A percentile compares a stretch with the other conserved stretches of the same genome.
Conservation (phyloP, 257 asterid species). For the Plantago elongata region DNA sequence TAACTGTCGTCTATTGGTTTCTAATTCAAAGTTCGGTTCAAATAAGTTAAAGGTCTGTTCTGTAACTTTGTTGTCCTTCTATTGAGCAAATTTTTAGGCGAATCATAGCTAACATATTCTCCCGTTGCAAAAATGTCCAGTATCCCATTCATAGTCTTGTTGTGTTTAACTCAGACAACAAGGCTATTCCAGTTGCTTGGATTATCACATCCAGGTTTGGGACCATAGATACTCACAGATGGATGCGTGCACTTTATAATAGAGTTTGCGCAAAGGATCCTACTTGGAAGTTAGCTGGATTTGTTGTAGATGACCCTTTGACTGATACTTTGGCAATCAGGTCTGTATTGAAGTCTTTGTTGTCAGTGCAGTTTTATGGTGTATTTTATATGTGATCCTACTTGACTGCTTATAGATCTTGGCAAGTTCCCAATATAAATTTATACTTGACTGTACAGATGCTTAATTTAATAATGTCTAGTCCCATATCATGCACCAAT, state of each 20-base stretch:
- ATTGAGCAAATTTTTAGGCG: constrained; percentile 3
- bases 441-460: too few species aligned
- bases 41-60: constrained; percentile 76
- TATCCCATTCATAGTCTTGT: constrained; percentile 88
- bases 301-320: constrained; percentile 81
- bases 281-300: constrained; percentile 94
- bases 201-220: constrained; percentile 65
- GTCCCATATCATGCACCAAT: too few species aligned
- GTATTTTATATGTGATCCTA: neutral
- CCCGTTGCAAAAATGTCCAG: constrained; percentile 41
- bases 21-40: constrained; percentile 74
- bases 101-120: constrained; percentile 38
- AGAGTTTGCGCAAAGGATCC: constrained; percentile 88
- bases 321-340: constrained; percentile 65
- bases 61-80: constrained; percentile 16
- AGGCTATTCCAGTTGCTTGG: constrained; percentile 99
- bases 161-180: constrained; percentile 93
- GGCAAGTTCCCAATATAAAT: too few species aligned
- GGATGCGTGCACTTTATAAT: constrained; percentile 89
- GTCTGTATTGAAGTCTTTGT: constrained; percentile 27
- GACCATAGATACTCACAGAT: constrained; percentile 55
- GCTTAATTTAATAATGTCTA: too few species aligned
- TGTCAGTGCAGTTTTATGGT: constrained; percentile 11
- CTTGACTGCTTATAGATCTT: too few species aligned
- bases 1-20: constrained; percentile 67